Base-by-base conservation (phyloP, 2,329 filamentous ascomycete genomes). In the Chrysoporthe deuterocubensis region DNA sequence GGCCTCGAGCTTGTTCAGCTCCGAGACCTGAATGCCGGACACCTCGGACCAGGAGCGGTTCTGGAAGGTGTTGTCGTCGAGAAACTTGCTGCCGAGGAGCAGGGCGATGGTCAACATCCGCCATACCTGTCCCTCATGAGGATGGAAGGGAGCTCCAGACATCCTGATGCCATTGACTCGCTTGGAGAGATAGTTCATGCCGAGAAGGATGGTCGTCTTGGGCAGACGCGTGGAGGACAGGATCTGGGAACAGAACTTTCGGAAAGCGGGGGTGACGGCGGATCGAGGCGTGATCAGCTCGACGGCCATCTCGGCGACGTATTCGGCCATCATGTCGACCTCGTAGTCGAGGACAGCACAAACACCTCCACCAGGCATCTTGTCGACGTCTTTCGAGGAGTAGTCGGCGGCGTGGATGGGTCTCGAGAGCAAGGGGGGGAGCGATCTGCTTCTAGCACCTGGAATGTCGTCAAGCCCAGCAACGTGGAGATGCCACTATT, bases 41-140 rank as follows among this genome's bases (percentile, higher is more conserved):
- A 97, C 94, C 76, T 97, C 94, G 5, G 94, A 93, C 94, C 94
- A 97, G 1, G 94, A 97, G 66, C 93, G 91, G 81, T 97, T 97
- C 84, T 97, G 94, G 81, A 97, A 97, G 6, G 94, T 97, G 81
- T 97, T 97, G 84, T 97, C 94, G 75, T 97, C 94, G 72, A 97
- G 84, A 75, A 97, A 97, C 82, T 97, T 97, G 88, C 93, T 97
- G 69, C 93, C 94, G 64, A 97, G 85, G 63, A 97, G 86, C 67
- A 97, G 83, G 8, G 92, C 89, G 48, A 95, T 91, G 7, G 94
- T 97, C 71, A 97, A 85, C 82, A 96, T 90, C 69, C 93, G 91
- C 85, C 95, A 97, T 65, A 96, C 87, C 76, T 96, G 90, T 56
- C 90, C 91, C 73, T 89, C 87, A 65, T 83, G 87, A 52, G 86